phyloP scores from a whole-genome alignment of 192 early-diverging fungal genomes.

The Backusella westeae region DNA sequence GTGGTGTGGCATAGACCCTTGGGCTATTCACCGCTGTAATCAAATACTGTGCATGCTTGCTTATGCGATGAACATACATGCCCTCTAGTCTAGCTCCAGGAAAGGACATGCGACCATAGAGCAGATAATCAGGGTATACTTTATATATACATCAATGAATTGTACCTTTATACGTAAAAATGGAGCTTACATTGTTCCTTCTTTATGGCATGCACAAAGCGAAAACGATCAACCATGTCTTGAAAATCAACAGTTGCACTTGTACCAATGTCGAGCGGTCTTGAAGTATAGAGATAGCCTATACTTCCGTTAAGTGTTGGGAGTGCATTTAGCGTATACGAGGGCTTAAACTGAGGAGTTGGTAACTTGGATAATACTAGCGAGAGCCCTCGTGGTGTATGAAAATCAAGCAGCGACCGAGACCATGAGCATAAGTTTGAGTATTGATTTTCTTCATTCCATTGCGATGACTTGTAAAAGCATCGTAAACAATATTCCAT shows the following conservation, averaged over 20 bases:
- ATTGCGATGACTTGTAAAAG: constrained; percentile 73
- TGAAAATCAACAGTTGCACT: constrained; percentile 49
- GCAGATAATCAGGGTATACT: constrained; percentile 46
- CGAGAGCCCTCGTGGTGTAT: constrained; percentile 70
- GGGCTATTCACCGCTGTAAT: constrained; percentile 63
- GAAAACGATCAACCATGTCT: constrained; percentile 52
- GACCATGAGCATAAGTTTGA: constrained; percentile 76
- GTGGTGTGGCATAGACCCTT: constrained; percentile 22
- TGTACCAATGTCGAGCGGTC: constrained; percentile 58
- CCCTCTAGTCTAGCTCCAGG: constrained; percentile 68
- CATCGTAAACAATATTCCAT: constrained; percentile 78
- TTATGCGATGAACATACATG: constrained; percentile 55
- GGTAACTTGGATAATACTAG: constrained; percentile 74
- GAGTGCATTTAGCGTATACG: constrained; percentile 68
- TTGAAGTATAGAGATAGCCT: constrained; percentile 81
- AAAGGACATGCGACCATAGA: constrained; percentile 73
- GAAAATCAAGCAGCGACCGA: constrained; percentile 78
- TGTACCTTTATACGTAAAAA: too few species aligned
- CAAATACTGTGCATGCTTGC: constrained; percentile 51
- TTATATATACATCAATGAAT: background rate
- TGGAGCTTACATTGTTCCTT: constrained; percentile 1
- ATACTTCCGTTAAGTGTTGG: constrained; percentile 59
- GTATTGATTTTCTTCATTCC: constrained; percentile 82
- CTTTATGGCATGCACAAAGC: constrained; percentile 17
- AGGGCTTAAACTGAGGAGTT: constrained; percentile 71